Conservation (phyloP, 768 basidiomycete species). For the Pulveroboletus sp. region DNA sequence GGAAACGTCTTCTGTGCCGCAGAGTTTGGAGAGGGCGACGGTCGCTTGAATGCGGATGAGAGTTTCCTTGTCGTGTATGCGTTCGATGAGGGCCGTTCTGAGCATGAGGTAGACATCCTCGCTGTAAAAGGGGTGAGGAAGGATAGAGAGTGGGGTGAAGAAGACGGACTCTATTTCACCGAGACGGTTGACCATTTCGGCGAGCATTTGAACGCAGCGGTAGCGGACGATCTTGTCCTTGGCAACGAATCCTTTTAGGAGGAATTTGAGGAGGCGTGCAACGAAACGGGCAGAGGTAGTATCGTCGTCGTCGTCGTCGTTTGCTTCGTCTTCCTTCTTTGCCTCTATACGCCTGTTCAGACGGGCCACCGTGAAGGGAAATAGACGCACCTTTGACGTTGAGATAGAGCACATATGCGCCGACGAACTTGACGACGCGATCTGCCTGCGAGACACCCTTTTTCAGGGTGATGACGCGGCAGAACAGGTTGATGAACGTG, state of each 20-base stretch:
- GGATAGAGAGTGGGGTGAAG: not conserved
- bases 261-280: slow-evolving; percentile 59
- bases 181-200: slow-evolving; percentile 74
- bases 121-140: slow-evolving; percentile 37
- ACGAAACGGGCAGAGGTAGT: slow-evolving; percentile 68
- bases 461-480: slow-evolving; percentile 64
- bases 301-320: slow-evolving; percentile 59
- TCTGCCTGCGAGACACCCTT: slow-evolving; percentile 78
- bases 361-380: not conserved
- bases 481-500: slow-evolving; percentile 55
- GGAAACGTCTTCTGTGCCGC: slow-evolving; percentile 59
- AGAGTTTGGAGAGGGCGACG: slow-evolving; percentile 73
- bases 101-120: slow-evolving; percentile 70
- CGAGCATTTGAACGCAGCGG: slow-evolving; percentile 70
- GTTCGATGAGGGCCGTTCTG: slow-evolving; percentile 59
- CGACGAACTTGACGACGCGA: slow-evolving; percentile 76
- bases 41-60: slow-evolving; percentile 76
- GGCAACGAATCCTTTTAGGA: slow-evolving; percentile 73
- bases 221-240: slow-evolving; percentile 88
- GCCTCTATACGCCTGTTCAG: slow-evolving; percentile 20
- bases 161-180: slow-evolving; percentile 78
- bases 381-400: slow-evolving; percentile 64
- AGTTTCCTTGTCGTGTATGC: slow-evolving; percentile 76
- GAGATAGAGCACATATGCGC: slow-evolving; percentile 69
- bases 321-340: slow-evolving; percentile 31